A percentile compares a stretch with the other conserved stretches of the same genome.
Conservation (phyloP, 805 yeast genomes). For the Hanseniaspora pseudoguilliermondii region DNA sequence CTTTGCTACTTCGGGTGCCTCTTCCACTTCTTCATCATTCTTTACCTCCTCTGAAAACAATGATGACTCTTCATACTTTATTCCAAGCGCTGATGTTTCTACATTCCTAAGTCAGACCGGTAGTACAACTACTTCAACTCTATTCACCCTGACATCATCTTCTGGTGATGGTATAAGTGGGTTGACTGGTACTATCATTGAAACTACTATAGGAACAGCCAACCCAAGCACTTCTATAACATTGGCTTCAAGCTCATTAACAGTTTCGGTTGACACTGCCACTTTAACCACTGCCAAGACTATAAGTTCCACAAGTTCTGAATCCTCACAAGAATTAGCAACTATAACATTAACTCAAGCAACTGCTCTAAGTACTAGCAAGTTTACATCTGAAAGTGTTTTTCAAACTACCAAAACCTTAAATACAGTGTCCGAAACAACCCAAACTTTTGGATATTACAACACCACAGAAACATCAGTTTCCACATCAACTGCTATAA, state of each 20-base stretch:
- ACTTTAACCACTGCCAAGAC: slow-evolving; percentile 21
- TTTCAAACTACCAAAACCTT: slow-evolving; percentile 12
- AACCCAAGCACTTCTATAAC: slow-evolving; percentile 26
- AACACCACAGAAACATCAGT: not conserved
- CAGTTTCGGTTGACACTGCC: slow-evolving; percentile 24
- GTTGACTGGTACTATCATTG: slow-evolving; percentile 24
- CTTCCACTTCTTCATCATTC: not conserved
- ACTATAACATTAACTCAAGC: slow-evolving; percentile 13
- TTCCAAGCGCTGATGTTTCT: slow-evolving; percentile 9
- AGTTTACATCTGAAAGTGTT: not conserved
- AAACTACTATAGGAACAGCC: slow-evolving; percentile 22
- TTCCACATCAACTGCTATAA: slow-evolving; percentile 1
- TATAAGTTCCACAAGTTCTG: slow-evolving; percentile 13
- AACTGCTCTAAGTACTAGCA: slow-evolving; percentile 11
- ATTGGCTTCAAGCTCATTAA: slow-evolving; percentile 22
- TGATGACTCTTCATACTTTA: not conserved
- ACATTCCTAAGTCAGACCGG: slow-evolving; percentile 15
- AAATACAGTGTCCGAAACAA: slow-evolving; percentile 15
- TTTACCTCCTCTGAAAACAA: not conserved
- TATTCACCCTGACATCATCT: slow-evolving; percentile 14
- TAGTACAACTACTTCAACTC: slow-evolving; percentile 17
- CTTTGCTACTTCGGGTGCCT: slow-evolving; percentile 7
- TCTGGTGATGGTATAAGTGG: slow-evolving; percentile 14
- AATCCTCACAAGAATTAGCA: slow-evolving; percentile 9
- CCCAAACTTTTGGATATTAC: slow-evolving; percentile 4